These are phyloP conservation scores for Guillardia theta DNA, from an alignment of 78 protist genomes.

Conservation along the genomic window DNA sequence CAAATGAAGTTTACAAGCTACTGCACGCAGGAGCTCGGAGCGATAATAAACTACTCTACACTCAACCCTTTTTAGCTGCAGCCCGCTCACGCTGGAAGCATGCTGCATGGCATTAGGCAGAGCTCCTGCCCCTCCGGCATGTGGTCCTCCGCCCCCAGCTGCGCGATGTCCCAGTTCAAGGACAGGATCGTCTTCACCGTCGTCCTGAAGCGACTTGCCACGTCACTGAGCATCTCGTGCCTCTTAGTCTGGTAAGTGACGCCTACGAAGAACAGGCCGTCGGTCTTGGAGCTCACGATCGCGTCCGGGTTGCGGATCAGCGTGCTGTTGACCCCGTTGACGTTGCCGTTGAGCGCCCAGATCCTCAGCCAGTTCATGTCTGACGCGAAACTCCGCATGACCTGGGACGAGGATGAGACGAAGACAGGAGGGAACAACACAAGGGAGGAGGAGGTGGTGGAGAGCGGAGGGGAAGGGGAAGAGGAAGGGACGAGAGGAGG, in stretches of 20 bases:
- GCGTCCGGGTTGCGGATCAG: not conserved
- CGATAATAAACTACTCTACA: no score
- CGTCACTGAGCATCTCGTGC: not conserved
- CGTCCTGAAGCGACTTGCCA: not conserved
- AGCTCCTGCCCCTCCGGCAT: no score
- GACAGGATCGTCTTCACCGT: not conserved
- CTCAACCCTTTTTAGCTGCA: no score
- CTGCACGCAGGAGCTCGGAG: no score
- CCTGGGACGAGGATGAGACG: not conserved
- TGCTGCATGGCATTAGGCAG: no score
- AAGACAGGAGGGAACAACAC: not conserved
- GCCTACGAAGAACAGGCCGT: not conserved
- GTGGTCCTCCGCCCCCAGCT: no score
- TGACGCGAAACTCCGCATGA: not conserved
- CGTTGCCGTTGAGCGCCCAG: not conserved
- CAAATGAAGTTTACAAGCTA: no score
- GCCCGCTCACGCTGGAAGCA: no score
- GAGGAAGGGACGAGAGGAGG: not conserved
- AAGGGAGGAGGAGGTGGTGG: not conserved
- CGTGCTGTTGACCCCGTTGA: not conserved
- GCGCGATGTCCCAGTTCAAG: conserved; percentile 5
- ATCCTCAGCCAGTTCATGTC: not conserved
- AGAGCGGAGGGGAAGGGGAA: not conserved
- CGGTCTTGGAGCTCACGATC: not conserved
- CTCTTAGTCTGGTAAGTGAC: not conserved